These are phyloP conservation scores for Fusarium concolor DNA, from an alignment of 2,329 filamentous ascomycete genomes.

Conservation along the genomic window DNA sequence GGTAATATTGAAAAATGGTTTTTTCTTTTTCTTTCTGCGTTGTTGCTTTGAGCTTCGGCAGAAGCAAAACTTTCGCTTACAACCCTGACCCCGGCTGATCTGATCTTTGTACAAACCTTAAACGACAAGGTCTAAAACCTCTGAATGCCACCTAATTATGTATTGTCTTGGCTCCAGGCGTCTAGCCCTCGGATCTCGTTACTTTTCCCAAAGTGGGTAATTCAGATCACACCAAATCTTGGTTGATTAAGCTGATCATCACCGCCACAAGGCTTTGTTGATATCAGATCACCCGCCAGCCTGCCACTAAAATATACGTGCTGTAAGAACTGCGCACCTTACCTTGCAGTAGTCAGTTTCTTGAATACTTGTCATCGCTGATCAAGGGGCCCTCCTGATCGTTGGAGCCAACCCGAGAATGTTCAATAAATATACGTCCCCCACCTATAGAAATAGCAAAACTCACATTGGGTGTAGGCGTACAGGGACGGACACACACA, in stretches of 20 bases:
- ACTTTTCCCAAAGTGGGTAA: conserved; percentile 5
- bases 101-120: conserved; percentile 40
- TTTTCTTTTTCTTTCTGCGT: neutral
- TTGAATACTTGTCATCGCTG: conserved; percentile 28
- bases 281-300: conserved; percentile 3
- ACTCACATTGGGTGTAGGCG: neutral
- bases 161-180: neutral
- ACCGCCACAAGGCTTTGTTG: conserved; percentile 1
- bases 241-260: conserved; percentile 3
- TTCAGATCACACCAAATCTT: conserved; percentile 4
- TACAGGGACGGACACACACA: neutral
- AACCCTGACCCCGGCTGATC: conserved; percentile 36
- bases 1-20: conserved; percentile 1
- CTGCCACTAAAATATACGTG: neutral
- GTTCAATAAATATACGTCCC: conserved; percentile 8
- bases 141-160: neutral
- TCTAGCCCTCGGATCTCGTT: conserved; percentile 12
- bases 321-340: conserved; percentile 11
- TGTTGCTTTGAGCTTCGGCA: conserved; percentile 17
- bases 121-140: conserved; percentile 20
- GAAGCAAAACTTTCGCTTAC: conserved; percentile 30
- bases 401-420: conserved; percentile 31
- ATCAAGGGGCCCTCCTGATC: conserved; percentile 35
- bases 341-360: conserved; percentile 30
- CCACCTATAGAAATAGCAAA: conserved; percentile 21